phyloP scores from a whole-genome alignment of 495 filamentous ascomycete genomes.

The Cetradonia linearis region DNA sequence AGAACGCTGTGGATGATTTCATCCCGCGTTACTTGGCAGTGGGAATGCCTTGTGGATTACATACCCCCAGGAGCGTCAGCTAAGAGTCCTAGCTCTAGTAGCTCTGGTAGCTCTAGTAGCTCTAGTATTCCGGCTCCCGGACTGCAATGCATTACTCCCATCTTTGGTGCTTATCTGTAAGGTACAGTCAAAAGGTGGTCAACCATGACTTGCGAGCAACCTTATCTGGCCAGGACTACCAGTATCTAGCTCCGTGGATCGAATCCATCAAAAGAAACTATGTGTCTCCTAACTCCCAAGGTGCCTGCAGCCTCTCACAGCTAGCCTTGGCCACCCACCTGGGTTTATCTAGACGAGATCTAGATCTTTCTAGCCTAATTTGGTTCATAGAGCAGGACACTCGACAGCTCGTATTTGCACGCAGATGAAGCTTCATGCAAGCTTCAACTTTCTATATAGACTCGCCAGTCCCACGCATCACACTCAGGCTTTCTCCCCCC shows the following conservation, averaged over 20 bases:
- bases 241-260: conserved; percentile 3
- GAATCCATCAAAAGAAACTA: conserved; percentile 4
- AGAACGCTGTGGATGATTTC: neutral
- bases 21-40: conserved; percentile 9
- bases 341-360: conserved; percentile 11
- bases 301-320: neutral
- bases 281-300: conserved; percentile 6
- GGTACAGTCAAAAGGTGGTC: conserved; percentile 13
- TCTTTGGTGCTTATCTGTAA: conserved; percentile 14
- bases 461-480: neutral
- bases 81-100: neutral
- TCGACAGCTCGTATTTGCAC: neutral
- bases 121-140: neutral
- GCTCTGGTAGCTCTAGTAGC: neutral
- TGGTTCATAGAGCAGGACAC: neutral
- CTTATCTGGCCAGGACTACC: conserved; percentile 9
- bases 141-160: neutral
- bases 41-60: conserved; percentile 2
- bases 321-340: neutral
- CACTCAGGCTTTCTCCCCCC: neutral
- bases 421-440: neutral
- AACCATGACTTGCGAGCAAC: neutral
- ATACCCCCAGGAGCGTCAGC: neutral
- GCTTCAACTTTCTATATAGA: conserved; percentile 1
- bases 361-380: neutral